phyloP scores from a whole-genome alignment of 2,329 filamentous ascomycete species.

The Cladobotryum protrusum region DNA sequence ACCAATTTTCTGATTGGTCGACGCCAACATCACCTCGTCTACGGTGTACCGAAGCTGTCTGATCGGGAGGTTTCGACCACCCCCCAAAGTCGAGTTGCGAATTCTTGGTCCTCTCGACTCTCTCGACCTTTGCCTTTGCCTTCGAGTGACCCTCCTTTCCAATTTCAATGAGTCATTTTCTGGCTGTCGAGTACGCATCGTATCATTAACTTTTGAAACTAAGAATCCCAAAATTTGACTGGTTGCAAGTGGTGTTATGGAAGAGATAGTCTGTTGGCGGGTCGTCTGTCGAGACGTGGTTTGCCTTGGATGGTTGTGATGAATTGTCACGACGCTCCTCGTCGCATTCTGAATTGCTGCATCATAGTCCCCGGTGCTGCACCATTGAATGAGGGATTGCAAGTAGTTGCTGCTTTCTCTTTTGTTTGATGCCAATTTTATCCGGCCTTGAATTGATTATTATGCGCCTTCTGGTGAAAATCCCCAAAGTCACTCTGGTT shows the following conservation, averaged over 20 bases:
- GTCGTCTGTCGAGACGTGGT: conserved; percentile 11
- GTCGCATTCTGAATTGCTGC: conserved; percentile 28
- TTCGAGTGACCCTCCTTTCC: conserved; percentile 23
- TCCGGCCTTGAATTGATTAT: conserved; percentile 10
- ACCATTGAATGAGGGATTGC: conserved; percentile 3
- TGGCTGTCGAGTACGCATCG: background rate
- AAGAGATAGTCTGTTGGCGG: conserved; percentile 1
- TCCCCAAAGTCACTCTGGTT: conserved; percentile 24
- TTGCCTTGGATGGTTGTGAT: conserved; percentile 13
- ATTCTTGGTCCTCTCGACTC: conserved; percentile 13
- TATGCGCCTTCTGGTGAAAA: conserved; percentile 6
- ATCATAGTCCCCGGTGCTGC: conserved; percentile 6
- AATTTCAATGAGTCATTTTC: conserved; percentile 27
- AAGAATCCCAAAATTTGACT: background rate
- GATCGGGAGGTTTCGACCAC: conserved; percentile 21
- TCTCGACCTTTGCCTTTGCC: conserved; percentile 19
- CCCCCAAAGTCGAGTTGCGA: conserved; percentile 22
- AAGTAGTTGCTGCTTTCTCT: conserved; percentile 6
- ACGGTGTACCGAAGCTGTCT: conserved; percentile 28
- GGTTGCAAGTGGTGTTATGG: conserved; percentile 2
- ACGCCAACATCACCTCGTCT: conserved; percentile 27
- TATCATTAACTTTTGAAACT: conserved; percentile 1
- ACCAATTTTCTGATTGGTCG: conserved; percentile 36
- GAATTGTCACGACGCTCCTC: conserved; percentile 17
- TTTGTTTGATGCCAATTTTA: conserved; percentile 15